Percentiles rank a stretch among this genome's conserved stretches.
phyloP scores from a whole-genome alignment of 2,329 filamentous ascomycete genomes.

The Colletotrichum falcatum region DNA sequence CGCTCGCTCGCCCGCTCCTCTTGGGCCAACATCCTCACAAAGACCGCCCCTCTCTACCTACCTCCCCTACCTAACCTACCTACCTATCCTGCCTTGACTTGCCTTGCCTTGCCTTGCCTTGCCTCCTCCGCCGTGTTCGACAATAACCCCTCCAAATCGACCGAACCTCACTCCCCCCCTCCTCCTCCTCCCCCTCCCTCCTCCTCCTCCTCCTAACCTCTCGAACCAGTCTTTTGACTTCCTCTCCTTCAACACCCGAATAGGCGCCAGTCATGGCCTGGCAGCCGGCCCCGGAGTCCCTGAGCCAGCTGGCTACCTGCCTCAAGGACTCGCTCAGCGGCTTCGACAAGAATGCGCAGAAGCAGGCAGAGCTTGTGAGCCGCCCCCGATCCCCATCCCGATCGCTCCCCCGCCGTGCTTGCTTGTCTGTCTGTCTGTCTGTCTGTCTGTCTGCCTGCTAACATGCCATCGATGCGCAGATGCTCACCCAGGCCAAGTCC shows the following conservation, averaged over 20 bases:
- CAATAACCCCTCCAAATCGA: conserved; percentile 9
- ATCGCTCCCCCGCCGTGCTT: conserved; percentile 19
- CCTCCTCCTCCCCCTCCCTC: not conserved
- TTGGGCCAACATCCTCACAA: conserved; percentile 33
- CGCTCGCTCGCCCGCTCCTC: conserved; percentile 6
- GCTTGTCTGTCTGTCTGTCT: too few species aligned
- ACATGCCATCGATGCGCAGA: conserved; percentile 64
- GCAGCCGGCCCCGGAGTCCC: conserved; percentile 88
- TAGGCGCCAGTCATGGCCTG: conserved; percentile 77
- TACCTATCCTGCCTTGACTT: not conserved
- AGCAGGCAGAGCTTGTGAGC: conserved; percentile 88
- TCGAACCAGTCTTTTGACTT: conserved; percentile 35
- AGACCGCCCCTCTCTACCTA: conserved; percentile 39
- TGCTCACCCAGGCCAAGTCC: conserved; percentile 89
- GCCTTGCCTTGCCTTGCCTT: not conserved
- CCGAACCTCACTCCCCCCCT: conserved; percentile 18
- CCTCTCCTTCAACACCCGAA: conserved; percentile 32
- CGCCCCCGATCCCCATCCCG: too few species aligned
- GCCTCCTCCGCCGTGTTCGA: conserved; percentile 4
- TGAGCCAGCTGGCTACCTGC: conserved; percentile 89
- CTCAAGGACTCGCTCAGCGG: conserved; percentile 93
- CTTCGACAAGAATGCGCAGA: conserved; percentile 82
- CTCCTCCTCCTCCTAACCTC: conserved; percentile 16
- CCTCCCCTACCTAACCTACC: not conserved
- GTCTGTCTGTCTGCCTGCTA: too few species aligned